Conservation (phyloP, 257 asterid genomes). For the Primulina eburnea region DNA sequence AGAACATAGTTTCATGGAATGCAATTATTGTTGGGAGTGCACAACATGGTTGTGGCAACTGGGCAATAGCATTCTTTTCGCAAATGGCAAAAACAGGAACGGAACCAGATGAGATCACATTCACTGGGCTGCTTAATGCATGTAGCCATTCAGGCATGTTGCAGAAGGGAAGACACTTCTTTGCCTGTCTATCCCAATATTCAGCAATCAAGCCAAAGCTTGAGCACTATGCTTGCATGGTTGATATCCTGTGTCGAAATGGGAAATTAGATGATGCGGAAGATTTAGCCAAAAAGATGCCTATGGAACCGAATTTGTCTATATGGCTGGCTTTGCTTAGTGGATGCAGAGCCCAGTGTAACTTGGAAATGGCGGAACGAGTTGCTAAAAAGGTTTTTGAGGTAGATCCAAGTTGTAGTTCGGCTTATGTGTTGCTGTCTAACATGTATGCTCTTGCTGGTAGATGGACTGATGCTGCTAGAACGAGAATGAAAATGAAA, state of each 20-base stretch:
- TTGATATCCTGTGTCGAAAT: conserved; percentile 64
- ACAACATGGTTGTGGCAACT: conserved; percentile 66
- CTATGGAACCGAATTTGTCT: conserved; percentile 50
- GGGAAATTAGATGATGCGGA: conserved; percentile 75
- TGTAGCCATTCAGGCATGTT: conserved; percentile 91
- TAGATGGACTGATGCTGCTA: conserved; percentile 72
- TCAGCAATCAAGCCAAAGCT: conserved; percentile 38
- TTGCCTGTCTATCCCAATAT: conserved; percentile 30
- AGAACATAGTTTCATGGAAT: conserved; percentile 86
- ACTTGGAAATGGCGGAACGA: conserved; percentile 60
- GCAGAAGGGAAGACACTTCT: conserved; percentile 54
- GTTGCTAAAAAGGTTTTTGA: conserved; percentile 47
- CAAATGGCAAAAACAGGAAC: conserved; percentile 55
- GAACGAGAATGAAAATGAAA: conserved; percentile 56
- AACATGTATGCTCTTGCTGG: conserved; percentile 64
- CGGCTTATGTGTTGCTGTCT: conserved; percentile 61
- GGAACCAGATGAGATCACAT: conserved; percentile 73
- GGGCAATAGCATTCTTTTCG: conserved; percentile 59
- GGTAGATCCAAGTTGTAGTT: conserved; percentile 57
- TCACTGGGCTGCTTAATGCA: conserved; percentile 77
- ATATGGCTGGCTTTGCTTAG: conserved; percentile 72
- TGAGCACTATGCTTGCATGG: conserved; percentile 88
- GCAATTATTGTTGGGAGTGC: conserved; percentile 81
- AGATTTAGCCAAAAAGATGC: conserved; percentile 52
- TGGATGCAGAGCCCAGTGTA: conserved; percentile 57